These are phyloP conservation scores for Hygrophila difformis DNA, from an alignment of 257 asterid species.

Conservation along the genomic window DNA sequence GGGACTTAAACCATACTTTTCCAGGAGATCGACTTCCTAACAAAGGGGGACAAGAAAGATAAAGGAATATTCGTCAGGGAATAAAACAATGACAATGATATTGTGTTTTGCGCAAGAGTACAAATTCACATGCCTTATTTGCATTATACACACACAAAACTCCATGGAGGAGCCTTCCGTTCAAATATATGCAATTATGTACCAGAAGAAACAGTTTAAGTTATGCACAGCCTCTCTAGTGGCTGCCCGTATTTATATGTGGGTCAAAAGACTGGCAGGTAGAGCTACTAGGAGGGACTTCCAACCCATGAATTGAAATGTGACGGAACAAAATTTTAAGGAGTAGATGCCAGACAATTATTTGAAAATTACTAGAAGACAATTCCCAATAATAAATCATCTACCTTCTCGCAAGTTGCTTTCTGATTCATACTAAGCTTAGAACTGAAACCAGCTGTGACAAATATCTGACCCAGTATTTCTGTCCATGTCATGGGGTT, in stretches of 20 bases:
- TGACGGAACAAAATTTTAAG: constrained; percentile 11
- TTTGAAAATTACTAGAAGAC: constrained; percentile 1
- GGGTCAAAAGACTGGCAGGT: constrained; percentile 6
- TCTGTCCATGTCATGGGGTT: constrained; percentile 93
- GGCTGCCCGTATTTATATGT: constrained; percentile 3
- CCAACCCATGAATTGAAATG: constrained; percentile 9
- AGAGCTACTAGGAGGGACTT: constrained; percentile 7
- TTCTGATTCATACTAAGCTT: constrained; percentile 30
- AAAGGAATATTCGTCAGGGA: too few species aligned
- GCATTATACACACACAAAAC: too few species aligned
- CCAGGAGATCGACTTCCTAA: constrained; percentile 76
- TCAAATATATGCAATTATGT: constrained; percentile 1
- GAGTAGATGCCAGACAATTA: constrained; percentile 9
- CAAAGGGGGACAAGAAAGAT: not conserved
- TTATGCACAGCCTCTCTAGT: constrained; percentile 4
- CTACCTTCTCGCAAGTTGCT: constrained; percentile 58
- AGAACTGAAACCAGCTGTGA: constrained; percentile 92
- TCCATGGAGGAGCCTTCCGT: too few species aligned
- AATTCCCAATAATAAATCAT: constrained; percentile 17
- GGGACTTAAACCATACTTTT: constrained; percentile 62
- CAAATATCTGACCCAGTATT: constrained; percentile 68
- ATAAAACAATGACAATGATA: not conserved
- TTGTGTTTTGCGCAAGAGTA: too few species aligned
- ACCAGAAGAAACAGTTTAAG: not conserved
- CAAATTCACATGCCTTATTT: too few species aligned